phyloP scores from a whole-genome alignment of 495 filamentous ascomycete genomes.

The Xylaria palmicola region DNA sequence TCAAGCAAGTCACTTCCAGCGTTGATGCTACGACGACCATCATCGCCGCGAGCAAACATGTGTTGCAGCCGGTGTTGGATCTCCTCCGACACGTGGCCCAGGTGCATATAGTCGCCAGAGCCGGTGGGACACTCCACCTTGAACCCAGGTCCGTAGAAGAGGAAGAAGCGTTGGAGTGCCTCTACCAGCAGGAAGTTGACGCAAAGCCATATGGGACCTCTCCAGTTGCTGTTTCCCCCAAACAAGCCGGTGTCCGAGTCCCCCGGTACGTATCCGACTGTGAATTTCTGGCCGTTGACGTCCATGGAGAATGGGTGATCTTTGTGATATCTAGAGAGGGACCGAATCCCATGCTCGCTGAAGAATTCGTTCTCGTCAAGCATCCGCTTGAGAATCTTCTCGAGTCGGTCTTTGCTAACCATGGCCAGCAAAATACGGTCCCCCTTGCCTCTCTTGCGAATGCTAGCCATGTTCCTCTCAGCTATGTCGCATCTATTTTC shows the following conservation, averaged over 20 bases:
- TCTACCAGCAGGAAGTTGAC: slow-evolving; percentile 96
- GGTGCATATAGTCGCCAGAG: slow-evolving; percentile 92
- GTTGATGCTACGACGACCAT: slow-evolving; percentile 85
- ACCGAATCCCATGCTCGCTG: slow-evolving; percentile 85
- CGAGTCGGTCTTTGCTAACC: slow-evolving; percentile 83
- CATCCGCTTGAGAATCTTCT: slow-evolving; percentile 86
- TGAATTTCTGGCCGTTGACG: slow-evolving; percentile 87
- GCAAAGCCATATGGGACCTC: slow-evolving; percentile 89
- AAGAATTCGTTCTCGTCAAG: slow-evolving; percentile 93
- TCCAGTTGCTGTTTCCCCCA: slow-evolving; percentile 97
- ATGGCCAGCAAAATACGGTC: slow-evolving; percentile 81
- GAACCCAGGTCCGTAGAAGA: slow-evolving; percentile 88
- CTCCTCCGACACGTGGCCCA: slow-evolving; percentile 94
- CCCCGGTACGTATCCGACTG: slow-evolving; percentile 85
- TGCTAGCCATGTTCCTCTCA: slow-evolving; percentile 88
- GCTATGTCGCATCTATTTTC: slow-evolving; percentile 80
- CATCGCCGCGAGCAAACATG: slow-evolving; percentile 76
- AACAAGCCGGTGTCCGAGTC: slow-evolving; percentile 94
- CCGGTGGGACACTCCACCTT: slow-evolving; percentile 92
- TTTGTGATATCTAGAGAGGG: slow-evolving; percentile 89
- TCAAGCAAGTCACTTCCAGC: slow-evolving; percentile 78
- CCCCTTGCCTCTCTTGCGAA: slow-evolving; percentile 83
- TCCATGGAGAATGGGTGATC: slow-evolving; percentile 92
- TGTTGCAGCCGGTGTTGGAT: slow-evolving; percentile 94
- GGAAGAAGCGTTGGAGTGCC: slow-evolving; percentile 85